Evolutionary conservation across 1,284 basidiomycete species (phyloP).

Genomic region (Meira nashicola): DNA sequence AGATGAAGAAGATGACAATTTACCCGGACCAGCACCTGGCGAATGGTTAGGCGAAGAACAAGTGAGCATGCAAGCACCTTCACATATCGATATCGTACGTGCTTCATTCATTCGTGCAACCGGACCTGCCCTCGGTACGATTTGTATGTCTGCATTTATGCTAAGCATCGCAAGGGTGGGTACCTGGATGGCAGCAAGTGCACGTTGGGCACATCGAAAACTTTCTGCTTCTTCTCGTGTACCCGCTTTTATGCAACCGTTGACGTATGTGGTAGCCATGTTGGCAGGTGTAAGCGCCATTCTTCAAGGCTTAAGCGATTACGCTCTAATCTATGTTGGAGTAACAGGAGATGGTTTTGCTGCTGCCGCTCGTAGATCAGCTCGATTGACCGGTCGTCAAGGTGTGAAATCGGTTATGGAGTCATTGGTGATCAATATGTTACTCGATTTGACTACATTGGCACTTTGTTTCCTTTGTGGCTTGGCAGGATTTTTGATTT

Average conservation of each 20-base stretch:
- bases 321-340: slow-evolving; percentile 77
- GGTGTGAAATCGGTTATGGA: slow-evolving; percentile 49
- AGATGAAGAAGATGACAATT: slow-evolving; percentile 18
- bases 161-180: slow-evolving; percentile 63
- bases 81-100: slow-evolving; percentile 62
- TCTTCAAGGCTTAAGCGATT: slow-evolving; percentile 59
- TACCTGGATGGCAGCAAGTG: slow-evolving; percentile 58
- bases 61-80: slow-evolving; percentile 16
- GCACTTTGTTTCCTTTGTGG: slow-evolving; percentile 73
- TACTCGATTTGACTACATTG: slow-evolving; percentile 65
- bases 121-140: slow-evolving; percentile 73
- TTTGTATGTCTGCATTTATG: slow-evolving; percentile 70
- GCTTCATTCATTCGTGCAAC: slow-evolving; percentile 73
- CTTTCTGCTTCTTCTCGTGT: slow-evolving; percentile 15
- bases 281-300: slow-evolving; percentile 62
- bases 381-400: slow-evolving; percentile 59
- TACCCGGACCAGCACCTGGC: slow-evolving; percentile 12
- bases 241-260: slow-evolving; percentile 53
- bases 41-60: slow-evolving; percentile 16
- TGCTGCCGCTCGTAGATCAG: slow-evolving; percentile 66
- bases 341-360: slow-evolving; percentile 80
- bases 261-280: slow-evolving; percentile 59
- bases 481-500: slow-evolving; percentile 76
- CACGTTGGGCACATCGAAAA: slow-evolving; percentile 26
- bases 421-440: slow-evolving; percentile 64